Conservation (phyloP, 1,139 yeast genomes). For the Diutina scorzettiae region DNA sequence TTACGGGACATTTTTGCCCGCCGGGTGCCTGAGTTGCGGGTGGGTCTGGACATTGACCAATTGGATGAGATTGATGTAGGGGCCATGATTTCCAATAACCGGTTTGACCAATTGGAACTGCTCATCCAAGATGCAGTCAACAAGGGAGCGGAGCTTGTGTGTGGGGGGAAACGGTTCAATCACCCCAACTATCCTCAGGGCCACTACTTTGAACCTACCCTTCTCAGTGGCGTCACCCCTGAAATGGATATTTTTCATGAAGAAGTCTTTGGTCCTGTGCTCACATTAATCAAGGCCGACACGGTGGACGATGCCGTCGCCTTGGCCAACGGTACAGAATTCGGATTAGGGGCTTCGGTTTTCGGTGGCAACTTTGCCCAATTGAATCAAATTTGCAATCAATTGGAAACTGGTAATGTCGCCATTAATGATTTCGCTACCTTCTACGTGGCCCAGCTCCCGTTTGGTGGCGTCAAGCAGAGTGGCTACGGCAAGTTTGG, state of each 20-base stretch:
- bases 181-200: conserved; percentile 96
- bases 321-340: conserved; percentile 80
- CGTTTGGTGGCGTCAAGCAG: conserved; percentile 88
- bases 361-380: conserved; percentile 53
- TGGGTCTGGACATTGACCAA: conserved; percentile 89
- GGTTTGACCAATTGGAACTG: conserved; percentile 55
- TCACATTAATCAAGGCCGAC: conserved; percentile 64
- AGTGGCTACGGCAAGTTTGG: conserved; percentile 97
- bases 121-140: conserved; percentile 62
- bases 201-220: conserved; percentile 82
- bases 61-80: conserved; percentile 90
- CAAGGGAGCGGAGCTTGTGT: conserved; percentile 67
- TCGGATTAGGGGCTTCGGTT: conserved; percentile 84
- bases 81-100: conserved; percentile 73
- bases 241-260: conserved; percentile 72
- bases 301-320: conserved; percentile 55
- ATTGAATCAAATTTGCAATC: conserved; percentile 51
- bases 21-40: conserved; percentile 49
- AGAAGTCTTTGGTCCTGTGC: conserved; percentile 89
- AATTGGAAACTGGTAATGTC: conserved; percentile 73
- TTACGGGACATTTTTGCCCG: conserved; percentile 44
- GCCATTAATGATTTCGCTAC: conserved; percentile 97
- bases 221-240: conserved; percentile 68
- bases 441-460: conserved; percentile 85
- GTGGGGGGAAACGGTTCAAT: conserved; percentile 66